Conservation (phyloP, 768 basidiomycete genomes). For the Amanita muscaria region DNA sequence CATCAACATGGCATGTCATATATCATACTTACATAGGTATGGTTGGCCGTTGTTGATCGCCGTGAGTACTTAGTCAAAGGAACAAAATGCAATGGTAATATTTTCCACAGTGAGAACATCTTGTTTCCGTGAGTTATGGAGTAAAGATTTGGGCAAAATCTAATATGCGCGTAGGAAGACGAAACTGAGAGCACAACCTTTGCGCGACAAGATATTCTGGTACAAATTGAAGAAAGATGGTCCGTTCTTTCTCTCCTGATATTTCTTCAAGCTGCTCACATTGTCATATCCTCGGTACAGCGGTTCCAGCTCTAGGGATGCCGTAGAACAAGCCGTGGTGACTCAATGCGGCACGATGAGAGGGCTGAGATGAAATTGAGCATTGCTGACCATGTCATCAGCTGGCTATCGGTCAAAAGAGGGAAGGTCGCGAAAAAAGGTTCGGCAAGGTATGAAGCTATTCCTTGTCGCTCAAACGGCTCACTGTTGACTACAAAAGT, state of each 20-base stretch:
- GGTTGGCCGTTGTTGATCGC: too few species aligned
- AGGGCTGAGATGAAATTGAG: conserved; percentile 38
- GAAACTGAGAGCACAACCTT: too few species aligned
- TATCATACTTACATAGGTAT: too few species aligned
- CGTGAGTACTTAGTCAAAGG: too few species aligned
- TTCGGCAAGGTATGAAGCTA: conserved; percentile 44
- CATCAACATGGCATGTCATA: too few species aligned
- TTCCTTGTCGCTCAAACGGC: neutral
- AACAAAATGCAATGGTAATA: too few species aligned
- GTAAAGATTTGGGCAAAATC: conserved; percentile 6
- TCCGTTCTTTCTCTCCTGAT: neutral
- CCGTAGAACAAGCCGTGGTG: conserved; percentile 58
- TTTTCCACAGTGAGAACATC: too few species aligned
- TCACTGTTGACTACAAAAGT: conserved; percentile 12
- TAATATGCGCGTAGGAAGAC: conserved; percentile 9
- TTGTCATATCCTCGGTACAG: conserved; percentile 74
- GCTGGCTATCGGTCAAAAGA: conserved; percentile 68
- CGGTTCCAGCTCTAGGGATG: conserved; percentile 60
- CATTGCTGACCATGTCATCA: conserved; percentile 61
- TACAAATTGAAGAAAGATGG: conserved; percentile 15
- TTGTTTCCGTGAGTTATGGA: conserved; percentile 4
- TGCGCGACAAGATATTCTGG: conserved; percentile 39
- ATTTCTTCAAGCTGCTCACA: conserved; percentile 59
- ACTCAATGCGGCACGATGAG: conserved; percentile 54
- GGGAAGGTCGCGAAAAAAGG: conserved; percentile 45